A percentile compares a stretch with the other conserved stretches of the same genome.
phyloP scores from a whole-genome alignment of 2,329 filamentous ascomycete genomes.

The Claviceps sorghi region DNA sequence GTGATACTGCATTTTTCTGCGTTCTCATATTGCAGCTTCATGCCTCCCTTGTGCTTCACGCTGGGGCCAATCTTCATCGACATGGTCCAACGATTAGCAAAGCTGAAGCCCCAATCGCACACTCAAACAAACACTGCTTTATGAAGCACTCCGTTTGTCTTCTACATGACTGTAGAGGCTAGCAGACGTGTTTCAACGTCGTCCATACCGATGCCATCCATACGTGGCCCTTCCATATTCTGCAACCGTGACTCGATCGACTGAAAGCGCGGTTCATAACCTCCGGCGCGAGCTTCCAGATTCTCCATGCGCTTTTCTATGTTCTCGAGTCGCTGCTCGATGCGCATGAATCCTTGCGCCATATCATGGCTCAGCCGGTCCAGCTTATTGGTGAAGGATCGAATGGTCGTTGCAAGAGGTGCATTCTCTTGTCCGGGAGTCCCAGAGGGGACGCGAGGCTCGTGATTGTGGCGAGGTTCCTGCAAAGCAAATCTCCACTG shows the following conservation, averaged over 20 bases:
- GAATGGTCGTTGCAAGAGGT: conserved; percentile 41
- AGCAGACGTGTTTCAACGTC: conserved; percentile 30
- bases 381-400: conserved; percentile 44
- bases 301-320: conserved; percentile 42
- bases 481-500: conserved; percentile 51
- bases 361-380: conserved; percentile 45
- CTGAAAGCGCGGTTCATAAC: conserved; percentile 31
- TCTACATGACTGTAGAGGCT: conserved; percentile 29
- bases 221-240: conserved; percentile 26
- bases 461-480: conserved; percentile 46
- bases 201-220: conserved; percentile 30
- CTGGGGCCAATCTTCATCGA: neutral
- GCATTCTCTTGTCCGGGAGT: conserved; percentile 42
- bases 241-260: conserved; percentile 27
- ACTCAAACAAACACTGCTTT: neutral
- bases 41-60: neutral
- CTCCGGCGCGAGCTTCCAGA: conserved; percentile 31
- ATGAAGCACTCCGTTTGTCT: conserved; percentile 3
- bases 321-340: conserved; percentile 34
- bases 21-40: neutral
- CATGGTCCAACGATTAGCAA: neutral
- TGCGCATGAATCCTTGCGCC: conserved; percentile 34
- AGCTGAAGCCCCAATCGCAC: no score
- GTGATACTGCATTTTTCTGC: neutral
- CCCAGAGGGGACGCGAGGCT: conserved; percentile 39